phyloP scores from a whole-genome alignment of 805 yeast species.

The Sugiyamaella floridensis region DNA sequence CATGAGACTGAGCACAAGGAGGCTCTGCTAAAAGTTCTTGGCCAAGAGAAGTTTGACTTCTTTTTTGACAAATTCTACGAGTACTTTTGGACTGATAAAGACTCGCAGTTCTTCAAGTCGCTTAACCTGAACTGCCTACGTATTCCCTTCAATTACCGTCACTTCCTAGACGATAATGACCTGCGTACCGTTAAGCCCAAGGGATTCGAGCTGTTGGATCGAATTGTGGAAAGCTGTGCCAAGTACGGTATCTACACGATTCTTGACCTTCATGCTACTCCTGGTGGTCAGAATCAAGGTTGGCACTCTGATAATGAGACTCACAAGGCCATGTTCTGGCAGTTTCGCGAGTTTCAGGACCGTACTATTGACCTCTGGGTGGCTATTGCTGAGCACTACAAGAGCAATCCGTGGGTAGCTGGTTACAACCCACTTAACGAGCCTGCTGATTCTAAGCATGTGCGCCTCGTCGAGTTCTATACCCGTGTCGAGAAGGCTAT shows the following conservation, averaged over 20 bases:
- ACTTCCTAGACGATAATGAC: constrained; percentile 43
- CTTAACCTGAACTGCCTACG: constrained; percentile 42
- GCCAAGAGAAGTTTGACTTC: constrained; percentile 42
- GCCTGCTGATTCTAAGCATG: constrained; percentile 42
- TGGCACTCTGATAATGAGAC: constrained; percentile 47
- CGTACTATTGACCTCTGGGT: constrained; percentile 41
- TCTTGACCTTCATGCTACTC: constrained; percentile 43
- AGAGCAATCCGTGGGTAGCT: constrained; percentile 43
- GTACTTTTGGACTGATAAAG: constrained; percentile 47
- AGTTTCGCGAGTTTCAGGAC: constrained; percentile 44
- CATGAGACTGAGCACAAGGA: constrained; percentile 46
- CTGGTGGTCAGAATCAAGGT: constrained; percentile 51
- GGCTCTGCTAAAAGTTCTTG: constrained; percentile 36
- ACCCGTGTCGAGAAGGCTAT: constrained; percentile 34
- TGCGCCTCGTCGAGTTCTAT: constrained; percentile 37
- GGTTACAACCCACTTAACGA: constrained; percentile 52
- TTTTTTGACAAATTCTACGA: constrained; percentile 48
- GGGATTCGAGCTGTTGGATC: constrained; percentile 42
- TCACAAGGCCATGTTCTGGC: constrained; percentile 45
- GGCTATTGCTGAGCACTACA: constrained; percentile 40
- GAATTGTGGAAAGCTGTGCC: constrained; percentile 39
- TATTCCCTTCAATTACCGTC: constrained; percentile 48
- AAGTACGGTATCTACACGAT: constrained; percentile 43
- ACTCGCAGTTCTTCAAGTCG: constrained; percentile 40
- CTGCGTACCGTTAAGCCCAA: constrained; percentile 37